A percentile compares a stretch with the other conserved stretches of the same genome.
phyloP scores from a whole-genome alignment of 1,284 basidiomycete species.

The Clitocybe nebularis region DNA sequence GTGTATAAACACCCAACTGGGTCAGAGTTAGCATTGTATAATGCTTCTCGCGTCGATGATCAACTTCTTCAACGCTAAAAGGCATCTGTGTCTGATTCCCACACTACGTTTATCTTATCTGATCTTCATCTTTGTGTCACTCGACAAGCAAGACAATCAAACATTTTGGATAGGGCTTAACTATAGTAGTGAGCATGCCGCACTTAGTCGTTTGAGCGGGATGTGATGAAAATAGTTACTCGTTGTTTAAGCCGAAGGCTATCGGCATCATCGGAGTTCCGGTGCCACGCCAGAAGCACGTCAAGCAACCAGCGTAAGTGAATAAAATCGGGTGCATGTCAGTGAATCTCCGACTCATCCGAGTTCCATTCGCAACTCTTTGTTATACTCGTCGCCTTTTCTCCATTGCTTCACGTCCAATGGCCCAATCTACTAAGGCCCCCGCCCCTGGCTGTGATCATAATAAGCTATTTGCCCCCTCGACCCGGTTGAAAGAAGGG shows the following conservation, averaged over 20 bases:
- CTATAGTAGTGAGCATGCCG: neutral
- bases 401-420: conserved; percentile 15
- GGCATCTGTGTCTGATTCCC: too few species aligned
- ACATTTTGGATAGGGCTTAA: too few species aligned
- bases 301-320: too few species aligned
- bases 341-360: conserved; percentile 3
- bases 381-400: conserved; percentile 12
- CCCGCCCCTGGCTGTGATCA: conserved; percentile 35
- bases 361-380: conserved; percentile 4
- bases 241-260: neutral
- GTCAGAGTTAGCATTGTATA: too few species aligned
- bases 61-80: too few species aligned
- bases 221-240: neutral
- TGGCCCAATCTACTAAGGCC: conserved; percentile 17
- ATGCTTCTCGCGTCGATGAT: too few species aligned
- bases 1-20: too few species aligned
- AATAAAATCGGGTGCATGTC: too few species aligned
- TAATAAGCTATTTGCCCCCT: conserved; percentile 54
- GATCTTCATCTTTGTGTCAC: too few species aligned
- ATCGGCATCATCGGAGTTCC: neutral
- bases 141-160: too few species aligned
- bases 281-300: too few species aligned
- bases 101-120: too few species aligned
- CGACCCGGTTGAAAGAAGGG: conserved; percentile 67
- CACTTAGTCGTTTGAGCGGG: neutral